phyloP scores from a whole-genome alignment of 495 filamentous ascomycete genomes.

The Patellaria atrata region DNA sequence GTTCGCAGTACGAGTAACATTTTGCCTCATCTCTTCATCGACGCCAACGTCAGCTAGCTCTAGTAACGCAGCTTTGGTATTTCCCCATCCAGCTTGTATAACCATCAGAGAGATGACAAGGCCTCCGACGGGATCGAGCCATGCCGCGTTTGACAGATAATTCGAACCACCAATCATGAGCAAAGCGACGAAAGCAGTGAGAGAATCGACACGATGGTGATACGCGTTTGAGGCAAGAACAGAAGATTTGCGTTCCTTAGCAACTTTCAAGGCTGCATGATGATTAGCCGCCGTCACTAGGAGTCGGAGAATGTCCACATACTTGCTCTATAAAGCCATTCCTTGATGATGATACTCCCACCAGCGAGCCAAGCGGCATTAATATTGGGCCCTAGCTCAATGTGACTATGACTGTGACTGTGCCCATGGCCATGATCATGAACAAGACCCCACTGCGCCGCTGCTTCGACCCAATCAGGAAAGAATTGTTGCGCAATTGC shows the following conservation, averaged over 20 bases:
- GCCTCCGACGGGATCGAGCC: conserved; percentile 92
- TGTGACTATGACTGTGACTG: conserved; percentile 38
- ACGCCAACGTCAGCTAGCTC: conserved; percentile 85
- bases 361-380: conserved; percentile 94
- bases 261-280: conserved; percentile 77
- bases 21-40: conserved; percentile 62
- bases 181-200: conserved; percentile 86
- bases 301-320: conserved; percentile 30
- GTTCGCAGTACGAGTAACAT: conserved; percentile 46
- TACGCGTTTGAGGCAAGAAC: conserved; percentile 94
- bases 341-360: conserved; percentile 80
- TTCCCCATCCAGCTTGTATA: conserved; percentile 74
- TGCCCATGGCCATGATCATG: conserved; percentile 52
- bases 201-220: conserved; percentile 89
- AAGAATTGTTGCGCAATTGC: conserved; percentile 69
- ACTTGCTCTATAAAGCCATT: conserved; percentile 96
- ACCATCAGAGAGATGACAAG: conserved; percentile 85
- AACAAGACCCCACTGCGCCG: conserved; percentile 45
- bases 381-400: conserved; percentile 56
- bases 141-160: conserved; percentile 63
- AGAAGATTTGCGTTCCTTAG: conserved; percentile 83
- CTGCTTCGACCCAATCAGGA: conserved; percentile 48
- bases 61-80: conserved; percentile 64
- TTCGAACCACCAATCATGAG: conserved; percentile 80
- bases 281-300: conserved; percentile 11